phyloP scores from a whole-genome alignment of 345 rosid species.

The Syzygium aqueum region DNA sequence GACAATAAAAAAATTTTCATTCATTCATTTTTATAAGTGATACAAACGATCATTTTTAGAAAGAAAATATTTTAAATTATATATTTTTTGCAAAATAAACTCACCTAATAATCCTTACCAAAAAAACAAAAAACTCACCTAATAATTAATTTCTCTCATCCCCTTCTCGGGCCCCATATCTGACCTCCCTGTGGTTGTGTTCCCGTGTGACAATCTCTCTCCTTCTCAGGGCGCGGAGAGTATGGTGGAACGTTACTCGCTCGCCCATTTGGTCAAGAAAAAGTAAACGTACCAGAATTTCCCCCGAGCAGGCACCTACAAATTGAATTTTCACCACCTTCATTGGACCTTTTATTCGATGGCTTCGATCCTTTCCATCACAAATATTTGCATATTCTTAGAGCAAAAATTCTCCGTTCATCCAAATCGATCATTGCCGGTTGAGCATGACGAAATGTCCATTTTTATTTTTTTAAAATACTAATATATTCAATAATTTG shows the following conservation, averaged over 20 bases:
- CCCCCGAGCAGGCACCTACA: not conserved
- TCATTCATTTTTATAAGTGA: too few species aligned
- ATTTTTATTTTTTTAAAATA: not conserved
- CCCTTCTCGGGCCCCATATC: not conserved
- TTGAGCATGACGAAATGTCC: not conserved
- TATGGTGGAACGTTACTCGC: not conserved
- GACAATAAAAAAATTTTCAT: too few species aligned
- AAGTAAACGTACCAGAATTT: not conserved
- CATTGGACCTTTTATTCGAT: not conserved
- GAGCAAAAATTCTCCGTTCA: not conserved
- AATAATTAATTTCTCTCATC: too few species aligned
- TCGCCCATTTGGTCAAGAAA: not conserved
- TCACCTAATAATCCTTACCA: too few species aligned
- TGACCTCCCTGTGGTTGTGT: not conserved
- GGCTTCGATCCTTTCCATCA: not conserved
- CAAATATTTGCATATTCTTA: not conserved
- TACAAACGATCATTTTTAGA: too few species aligned
- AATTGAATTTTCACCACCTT: not conserved
- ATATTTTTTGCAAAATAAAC: too few species aligned
- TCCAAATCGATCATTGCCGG: not conserved
- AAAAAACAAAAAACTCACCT: too few species aligned
- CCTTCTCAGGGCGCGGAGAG: not conserved
- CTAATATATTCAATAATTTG: not conserved
- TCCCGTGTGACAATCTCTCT: not conserved
- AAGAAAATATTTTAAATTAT: too few species aligned